Evolutionary conservation across 2,329 filamentous ascomycete genomes (phyloP).

Genomic region (Scytalidium sp.): DNA sequence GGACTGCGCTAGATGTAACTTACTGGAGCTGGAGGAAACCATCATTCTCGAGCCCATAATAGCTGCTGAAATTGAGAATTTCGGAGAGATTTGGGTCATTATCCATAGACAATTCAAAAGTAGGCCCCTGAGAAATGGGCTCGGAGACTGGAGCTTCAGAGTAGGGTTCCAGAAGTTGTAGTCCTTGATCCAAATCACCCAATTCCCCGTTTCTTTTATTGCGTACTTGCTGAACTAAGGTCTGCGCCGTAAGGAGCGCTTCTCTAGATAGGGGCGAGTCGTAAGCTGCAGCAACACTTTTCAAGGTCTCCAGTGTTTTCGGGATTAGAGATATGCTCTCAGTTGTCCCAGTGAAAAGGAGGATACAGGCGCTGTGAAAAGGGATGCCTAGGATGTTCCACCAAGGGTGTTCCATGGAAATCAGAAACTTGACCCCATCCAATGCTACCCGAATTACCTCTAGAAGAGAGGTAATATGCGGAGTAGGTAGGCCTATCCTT

Average conservation of each 20-base stretch:
- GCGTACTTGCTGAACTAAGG: slow-evolving; percentile 9
- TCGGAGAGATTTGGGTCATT: slow-evolving; percentile 6
- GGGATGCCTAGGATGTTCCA: slow-evolving; percentile 19
- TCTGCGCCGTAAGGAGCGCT: slow-evolving; percentile 15
- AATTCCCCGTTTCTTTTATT: slow-evolving; percentile 15
- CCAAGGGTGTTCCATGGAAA: slow-evolving; percentile 13
- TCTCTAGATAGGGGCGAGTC: slow-evolving; percentile 17
- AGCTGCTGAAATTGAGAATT: slow-evolving; percentile 9
- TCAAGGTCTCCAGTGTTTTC: slow-evolving; percentile 13
- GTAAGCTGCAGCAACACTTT: slow-evolving; percentile 9
- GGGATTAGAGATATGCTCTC: slow-evolving; percentile 16
- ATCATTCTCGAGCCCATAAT: not conserved
- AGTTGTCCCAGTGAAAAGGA: slow-evolving; percentile 13
- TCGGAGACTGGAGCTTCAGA: not conserved
- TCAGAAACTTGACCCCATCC: slow-evolving; percentile 10
- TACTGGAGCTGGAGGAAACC: not conserved
- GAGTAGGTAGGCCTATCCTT: slow-evolving; percentile 1
- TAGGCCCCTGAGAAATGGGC: not conserved
- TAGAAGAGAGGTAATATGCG: slow-evolving; percentile 5
- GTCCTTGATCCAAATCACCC: slow-evolving; percentile 12
- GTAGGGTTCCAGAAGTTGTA: slow-evolving; percentile 7
- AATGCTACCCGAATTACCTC: slow-evolving; percentile 14
- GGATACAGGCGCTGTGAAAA: slow-evolving; percentile 18
- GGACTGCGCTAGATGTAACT: too few species aligned
- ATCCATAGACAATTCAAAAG: slow-evolving; percentile 8